Percentiles rank a stretch among this genome's conserved stretches.
Evolutionary conservation across 108 stramenopile species (phyloP).

Genomic region (Pseudonitzschia multiseries): DNA sequence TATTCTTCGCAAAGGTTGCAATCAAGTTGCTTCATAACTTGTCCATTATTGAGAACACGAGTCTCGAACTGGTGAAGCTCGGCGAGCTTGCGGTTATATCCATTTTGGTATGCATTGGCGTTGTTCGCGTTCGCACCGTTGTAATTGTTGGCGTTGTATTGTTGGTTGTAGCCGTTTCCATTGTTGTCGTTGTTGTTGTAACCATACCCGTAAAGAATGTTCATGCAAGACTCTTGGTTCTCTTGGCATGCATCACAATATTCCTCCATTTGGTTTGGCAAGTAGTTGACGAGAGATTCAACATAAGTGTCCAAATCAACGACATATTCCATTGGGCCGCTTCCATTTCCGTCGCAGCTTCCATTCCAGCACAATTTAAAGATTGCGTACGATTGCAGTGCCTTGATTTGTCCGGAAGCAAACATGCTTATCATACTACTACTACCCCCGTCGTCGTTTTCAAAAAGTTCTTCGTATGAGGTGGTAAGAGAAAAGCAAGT

Average conservation of each 20-base stretch:
- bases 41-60: conserved; percentile 3
- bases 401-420: conserved; percentile 17
- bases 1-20: conserved; percentile 8
- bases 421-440: conserved; percentile 2
- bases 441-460: conserved; percentile 18
- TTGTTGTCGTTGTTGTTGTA: conserved; percentile 9
- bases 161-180: conserved; percentile 3
- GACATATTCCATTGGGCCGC: conserved; percentile 29
- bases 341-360: conserved; percentile 9
- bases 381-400: conserved; percentile 43
- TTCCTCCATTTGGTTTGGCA: conserved; percentile 33
- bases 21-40: conserved; percentile 4
- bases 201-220: not conserved
- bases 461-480: conserved; percentile 31
- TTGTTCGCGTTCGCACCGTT: conserved; percentile 8
- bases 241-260: conserved; percentile 54
- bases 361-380: conserved; percentile 39
- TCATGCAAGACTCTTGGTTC: conserved; percentile 39
- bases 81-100: conserved; percentile 11
- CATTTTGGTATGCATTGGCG: not conserved
- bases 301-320: conserved; percentile 50
- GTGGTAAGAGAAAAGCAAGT: conserved; percentile 33
- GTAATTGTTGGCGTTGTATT: conserved; percentile 19
- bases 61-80: conserved; percentile 1
- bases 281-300: conserved; percentile 38